phyloP scores from a whole-genome alignment of 257 asterid genomes.

The Leonotis leonurus region DNA sequence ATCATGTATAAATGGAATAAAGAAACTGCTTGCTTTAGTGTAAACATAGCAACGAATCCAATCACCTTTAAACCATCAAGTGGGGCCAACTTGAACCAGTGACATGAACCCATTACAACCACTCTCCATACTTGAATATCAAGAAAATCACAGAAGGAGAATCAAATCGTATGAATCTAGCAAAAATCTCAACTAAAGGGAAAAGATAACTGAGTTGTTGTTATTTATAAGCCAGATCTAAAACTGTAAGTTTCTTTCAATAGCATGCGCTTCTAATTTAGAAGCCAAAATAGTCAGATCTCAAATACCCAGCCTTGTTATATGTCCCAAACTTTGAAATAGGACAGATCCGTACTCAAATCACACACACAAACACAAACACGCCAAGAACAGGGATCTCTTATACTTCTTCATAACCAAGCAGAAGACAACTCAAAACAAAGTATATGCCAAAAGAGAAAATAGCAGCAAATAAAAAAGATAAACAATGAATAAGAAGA shows the following conservation, averaged over 20 bases:
- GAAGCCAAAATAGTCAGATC: constrained; percentile 5
- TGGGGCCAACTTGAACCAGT: not conserved
- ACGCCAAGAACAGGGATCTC: not conserved
- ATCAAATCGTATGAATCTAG: constrained; percentile 8
- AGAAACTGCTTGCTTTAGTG: not conserved
- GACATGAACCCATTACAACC: constrained; percentile 3
- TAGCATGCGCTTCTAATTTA: not conserved
- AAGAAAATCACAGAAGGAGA: constrained; percentile 4
- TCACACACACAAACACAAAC: not conserved
- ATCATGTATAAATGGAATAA: constrained; percentile 3
- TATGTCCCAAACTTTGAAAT: not conserved
- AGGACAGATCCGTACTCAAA: constrained; percentile 5
- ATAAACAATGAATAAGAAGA: constrained; percentile 4
- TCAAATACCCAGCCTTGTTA: not conserved
- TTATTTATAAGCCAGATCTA: not conserved
- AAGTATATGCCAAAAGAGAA: not conserved
- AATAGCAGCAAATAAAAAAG: not conserved
- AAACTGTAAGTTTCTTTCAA: not conserved
- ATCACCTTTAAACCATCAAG: constrained; percentile 1
- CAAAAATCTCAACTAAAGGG: not conserved
- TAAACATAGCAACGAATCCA: not conserved
- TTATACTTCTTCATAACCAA: not conserved
- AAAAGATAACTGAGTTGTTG: not conserved
- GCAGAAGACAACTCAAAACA: not conserved
- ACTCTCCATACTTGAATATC: not conserved